Conservation (phyloP, 2,329 filamentous ascomycete genomes). For the Hymenotorrendiella dingleyae region DNA sequence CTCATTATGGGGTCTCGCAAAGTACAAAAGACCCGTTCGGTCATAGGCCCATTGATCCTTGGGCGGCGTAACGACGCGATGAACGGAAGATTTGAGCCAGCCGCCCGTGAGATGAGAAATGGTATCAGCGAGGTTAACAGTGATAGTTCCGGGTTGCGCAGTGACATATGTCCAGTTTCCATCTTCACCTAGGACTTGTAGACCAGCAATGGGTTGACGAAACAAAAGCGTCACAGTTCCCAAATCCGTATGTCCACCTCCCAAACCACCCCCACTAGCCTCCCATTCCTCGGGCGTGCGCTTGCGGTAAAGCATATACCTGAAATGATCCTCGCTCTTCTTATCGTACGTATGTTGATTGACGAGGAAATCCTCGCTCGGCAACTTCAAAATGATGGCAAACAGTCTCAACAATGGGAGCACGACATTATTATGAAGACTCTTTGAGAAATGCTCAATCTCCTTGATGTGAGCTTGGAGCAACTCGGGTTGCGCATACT, state of each 20-base stretch:
- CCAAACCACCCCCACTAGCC: conserved; percentile 38
- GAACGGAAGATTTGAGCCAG: conserved; percentile 39
- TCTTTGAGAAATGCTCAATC: conserved; percentile 50
- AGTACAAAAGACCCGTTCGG: conserved; percentile 40
- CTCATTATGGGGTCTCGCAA: conserved; percentile 33
- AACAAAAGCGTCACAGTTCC: conserved; percentile 52
- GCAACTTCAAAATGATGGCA: conserved; percentile 54
- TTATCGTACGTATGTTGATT: conserved; percentile 51
- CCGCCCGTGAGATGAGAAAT: conserved; percentile 44
- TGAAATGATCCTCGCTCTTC: conserved; percentile 54
- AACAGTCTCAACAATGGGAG: conserved; percentile 53
- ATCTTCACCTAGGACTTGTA: conserved; percentile 47
- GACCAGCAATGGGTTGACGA: conserved; percentile 50
- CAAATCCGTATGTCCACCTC: conserved; percentile 49
- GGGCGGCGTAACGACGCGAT: conserved; percentile 33
- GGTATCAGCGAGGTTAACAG: conserved; percentile 45
- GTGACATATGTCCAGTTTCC: conserved; percentile 46
- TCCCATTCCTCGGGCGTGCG: conserved; percentile 43
- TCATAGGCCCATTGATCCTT: conserved; percentile 35
- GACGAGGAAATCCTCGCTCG: conserved; percentile 51
- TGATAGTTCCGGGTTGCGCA: conserved; percentile 44
- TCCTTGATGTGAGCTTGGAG: conserved; percentile 45
- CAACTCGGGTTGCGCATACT: conserved; percentile 38
- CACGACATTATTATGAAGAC: conserved; percentile 48
- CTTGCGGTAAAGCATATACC: conserved; percentile 54